Percentiles rank a stretch among this genome's conserved stretches.
These are phyloP conservation scores for Adenanthera pavonina DNA, from an alignment of 306 rosid genomes.

Conservation along the genomic window DNA sequence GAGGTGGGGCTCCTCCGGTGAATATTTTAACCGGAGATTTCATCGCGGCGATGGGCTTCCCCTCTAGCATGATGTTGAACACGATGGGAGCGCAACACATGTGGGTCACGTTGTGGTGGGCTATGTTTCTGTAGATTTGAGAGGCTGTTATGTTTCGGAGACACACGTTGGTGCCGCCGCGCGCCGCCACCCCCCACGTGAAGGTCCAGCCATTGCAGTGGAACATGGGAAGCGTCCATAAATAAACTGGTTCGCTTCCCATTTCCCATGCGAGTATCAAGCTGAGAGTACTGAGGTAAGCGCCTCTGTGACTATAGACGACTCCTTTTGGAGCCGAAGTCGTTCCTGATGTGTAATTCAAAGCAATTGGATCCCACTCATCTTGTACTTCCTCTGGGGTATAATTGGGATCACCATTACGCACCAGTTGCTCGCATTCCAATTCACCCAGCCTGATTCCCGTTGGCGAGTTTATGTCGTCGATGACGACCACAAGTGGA, in stretches of 20 bases:
- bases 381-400: constrained; percentile 37
- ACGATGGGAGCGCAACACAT: constrained; percentile 80
- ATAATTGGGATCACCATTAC: constrained; percentile 37
- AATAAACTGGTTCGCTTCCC: constrained; percentile 59
- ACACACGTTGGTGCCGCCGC: constrained; percentile 74
- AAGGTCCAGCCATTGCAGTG: constrained; percentile 85
- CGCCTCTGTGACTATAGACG: constrained; percentile 70
- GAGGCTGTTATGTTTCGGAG: constrained; percentile 53
- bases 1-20: constrained; percentile 78
- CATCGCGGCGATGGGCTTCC: constrained; percentile 32
- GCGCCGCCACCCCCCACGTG: constrained; percentile 80
- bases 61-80: constrained; percentile 65
- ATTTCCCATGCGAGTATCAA: constrained; percentile 66
- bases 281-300: constrained; percentile 65
- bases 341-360: constrained; percentile 78
- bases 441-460: constrained; percentile 54
- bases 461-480: constrained; percentile 64
- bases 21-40: constrained; percentile 48
- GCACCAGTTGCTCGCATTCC: constrained; percentile 64
- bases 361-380: constrained; percentile 66
- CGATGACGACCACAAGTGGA: constrained; percentile 63
- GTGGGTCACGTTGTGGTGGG: constrained; percentile 60
- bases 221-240: constrained; percentile 83
- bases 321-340: constrained; percentile 78
- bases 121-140: constrained; percentile 51